A percentile compares a stretch with the other conserved stretches of the same genome.
Evolutionary conservation across 345 rosid genomes (phyloP).

Genomic region (Heritiera fomes): DNA sequence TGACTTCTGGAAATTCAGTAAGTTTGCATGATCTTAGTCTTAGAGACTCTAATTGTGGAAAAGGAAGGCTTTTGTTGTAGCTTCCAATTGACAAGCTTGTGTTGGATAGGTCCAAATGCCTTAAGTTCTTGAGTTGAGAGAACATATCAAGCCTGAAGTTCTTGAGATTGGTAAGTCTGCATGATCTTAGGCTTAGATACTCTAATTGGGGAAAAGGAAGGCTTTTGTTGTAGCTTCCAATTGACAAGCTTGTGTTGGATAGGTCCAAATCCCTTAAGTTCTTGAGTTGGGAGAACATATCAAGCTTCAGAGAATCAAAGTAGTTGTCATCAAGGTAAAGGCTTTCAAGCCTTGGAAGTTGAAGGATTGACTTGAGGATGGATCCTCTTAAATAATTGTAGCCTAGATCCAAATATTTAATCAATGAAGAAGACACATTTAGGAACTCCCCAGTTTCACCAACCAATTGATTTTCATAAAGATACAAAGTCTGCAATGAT

Average conservation of each 20-base stretch:
- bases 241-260: not conserved
- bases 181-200: fast-evolving
- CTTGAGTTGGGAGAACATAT: not conserved
- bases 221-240: not conserved
- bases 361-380: not conserved
- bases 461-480: not conserved
- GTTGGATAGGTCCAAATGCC: fast-evolving
- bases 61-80: not conserved
- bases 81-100: not conserved
- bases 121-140: not conserved
- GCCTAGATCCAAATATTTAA: not conserved
- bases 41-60: not conserved
- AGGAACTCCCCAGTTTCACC: not conserved
- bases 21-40: not conserved
- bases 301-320: not conserved
- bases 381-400: not conserved
- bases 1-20: slow-evolving; percentile 1
- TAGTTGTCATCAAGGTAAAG: not conserved
- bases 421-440: not conserved
- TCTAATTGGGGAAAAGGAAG: not conserved
- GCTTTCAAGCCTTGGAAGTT: not conserved
- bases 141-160: too few species aligned
- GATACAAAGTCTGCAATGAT: not conserved
- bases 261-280: not conserved
- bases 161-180: not conserved